Evolutionary conservation across 2,329 filamentous ascomycete species (phyloP).

Genomic region (Leptoxyphium fumago): DNA sequence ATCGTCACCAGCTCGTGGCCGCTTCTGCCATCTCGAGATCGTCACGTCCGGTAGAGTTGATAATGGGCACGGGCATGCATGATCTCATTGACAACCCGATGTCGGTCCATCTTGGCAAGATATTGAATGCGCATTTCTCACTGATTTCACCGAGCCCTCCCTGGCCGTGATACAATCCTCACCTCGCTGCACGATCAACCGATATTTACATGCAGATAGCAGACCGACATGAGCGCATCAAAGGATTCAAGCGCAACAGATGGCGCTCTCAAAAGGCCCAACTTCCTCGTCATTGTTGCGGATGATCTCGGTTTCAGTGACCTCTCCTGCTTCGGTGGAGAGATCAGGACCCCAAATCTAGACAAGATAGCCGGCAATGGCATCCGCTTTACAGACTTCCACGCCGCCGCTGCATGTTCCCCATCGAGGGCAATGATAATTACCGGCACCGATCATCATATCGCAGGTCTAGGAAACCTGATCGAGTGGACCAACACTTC

Average conservation of each 20-base stretch:
- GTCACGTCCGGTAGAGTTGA: too few relatives aligned
- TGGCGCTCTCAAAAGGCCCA: slow-evolving; percentile 33
- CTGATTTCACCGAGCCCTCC: too few relatives aligned
- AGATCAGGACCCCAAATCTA: slow-evolving; percentile 46
- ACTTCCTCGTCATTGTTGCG: slow-evolving; percentile 45
- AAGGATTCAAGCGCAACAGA: slow-evolving; percentile 16
- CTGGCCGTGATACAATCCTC: too few relatives aligned
- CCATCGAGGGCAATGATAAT: slow-evolving; percentile 52
- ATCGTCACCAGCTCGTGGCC: too few relatives aligned
- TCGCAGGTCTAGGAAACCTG: slow-evolving; percentile 43
- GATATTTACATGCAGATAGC: slow-evolving; percentile 10
- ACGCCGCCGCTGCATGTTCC: slow-evolving; percentile 50
- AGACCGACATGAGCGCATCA: slow-evolving; percentile 16
- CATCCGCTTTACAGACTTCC: slow-evolving; percentile 49
- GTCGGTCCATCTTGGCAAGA: too few relatives aligned
- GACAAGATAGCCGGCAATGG: slow-evolving; percentile 34
- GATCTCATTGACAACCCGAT: too few relatives aligned
- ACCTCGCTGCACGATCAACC: too few relatives aligned
- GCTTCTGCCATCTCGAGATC: too few relatives aligned
- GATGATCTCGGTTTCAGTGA: slow-evolving; percentile 49
- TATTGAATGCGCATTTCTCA: too few relatives aligned
- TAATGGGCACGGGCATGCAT: too few relatives aligned
- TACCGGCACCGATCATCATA: slow-evolving; percentile 49
- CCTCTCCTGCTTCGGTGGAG: slow-evolving; percentile 43
- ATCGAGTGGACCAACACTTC: slow-evolving; percentile 43